Base-by-base conservation (phyloP, 2,329 filamentous ascomycete genomes). In the Cytospora piceae region DNA sequence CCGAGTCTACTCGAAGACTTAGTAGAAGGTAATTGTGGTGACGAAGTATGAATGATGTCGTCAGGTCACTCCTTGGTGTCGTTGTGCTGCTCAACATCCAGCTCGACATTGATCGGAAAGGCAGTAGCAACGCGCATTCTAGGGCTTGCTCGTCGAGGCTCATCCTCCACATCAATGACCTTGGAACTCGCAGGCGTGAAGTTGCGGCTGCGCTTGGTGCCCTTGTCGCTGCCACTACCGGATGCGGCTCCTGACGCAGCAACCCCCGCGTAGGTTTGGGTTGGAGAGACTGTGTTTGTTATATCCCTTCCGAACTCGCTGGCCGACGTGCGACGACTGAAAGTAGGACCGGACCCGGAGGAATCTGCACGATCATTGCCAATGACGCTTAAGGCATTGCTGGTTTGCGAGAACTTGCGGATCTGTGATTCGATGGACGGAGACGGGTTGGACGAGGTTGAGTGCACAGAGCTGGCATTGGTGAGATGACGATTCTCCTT, bases 101-200 rank as follows among this genome's bases (percentile, higher is more conserved):
- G 17, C 14, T 66, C 56, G 20, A 51, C 9, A 14, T 46, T 57
- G 5, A 27, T 17, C 20, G 58, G 29, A 20, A 53, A 39, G 6
- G 34, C 29, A 32, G 63, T 58, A 9, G 60, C 52, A 39, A 51
- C 17, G n/a, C 63, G 63, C 34, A 72, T 60, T 42, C 70, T 72
- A 9, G 78, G 77, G 63, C 76, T 80, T n/a, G 66, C 69, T 31
- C 76, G 74, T 15, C 76, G 76, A 39, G 79, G 77, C 67, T 83
- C 80, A 52, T 83, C 79, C 58, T 84, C 81, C 24, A 81, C 79
- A 49, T 83, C 82, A 20, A 82, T 78, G 11, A 72, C 78, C 68
- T 79, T 81, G n/a, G 75, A 71, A 42, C 82, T 80, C 3, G 76
- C 76, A 9, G 82, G 80, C 0, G 82, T 83, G 58, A 82, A 81